Conservation (phyloP, 352 stramenopile species). For the Phytophthora multivora region DNA sequence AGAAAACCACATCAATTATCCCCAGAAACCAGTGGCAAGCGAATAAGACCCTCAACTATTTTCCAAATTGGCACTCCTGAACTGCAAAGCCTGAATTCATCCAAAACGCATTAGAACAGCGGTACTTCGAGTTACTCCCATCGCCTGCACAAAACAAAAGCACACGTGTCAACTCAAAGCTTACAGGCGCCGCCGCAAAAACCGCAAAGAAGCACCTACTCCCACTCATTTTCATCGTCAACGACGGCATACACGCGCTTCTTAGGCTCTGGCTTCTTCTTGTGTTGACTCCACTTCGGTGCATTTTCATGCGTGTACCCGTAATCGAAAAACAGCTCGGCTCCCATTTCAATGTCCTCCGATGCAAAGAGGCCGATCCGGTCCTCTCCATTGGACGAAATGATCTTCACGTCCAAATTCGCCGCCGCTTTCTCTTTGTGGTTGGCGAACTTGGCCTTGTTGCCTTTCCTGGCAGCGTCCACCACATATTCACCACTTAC, state of each 20-base stretch:
- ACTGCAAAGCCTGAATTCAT: too few species aligned
- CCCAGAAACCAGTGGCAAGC: background rate
- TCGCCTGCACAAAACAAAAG: conserved; percentile 17
- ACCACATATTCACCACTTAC: conserved; percentile 91
- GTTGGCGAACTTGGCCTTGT: conserved; percentile 95
- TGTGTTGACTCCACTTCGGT: conserved; percentile 62
- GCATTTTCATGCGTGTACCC: conserved; percentile 70
- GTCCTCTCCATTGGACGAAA: conserved; percentile 89
- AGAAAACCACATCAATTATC: background rate
- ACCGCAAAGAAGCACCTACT: conserved; percentile 26
- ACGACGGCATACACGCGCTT: conserved; percentile 26
- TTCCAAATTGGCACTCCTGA: too few species aligned
- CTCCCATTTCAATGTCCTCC: conserved; percentile 84
- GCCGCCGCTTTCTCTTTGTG: conserved; percentile 57
- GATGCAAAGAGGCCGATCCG: conserved; percentile 92
- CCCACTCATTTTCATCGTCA: conserved; percentile 46
- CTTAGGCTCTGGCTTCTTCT: conserved; percentile 7
- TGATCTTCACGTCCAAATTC: conserved; percentile 87
- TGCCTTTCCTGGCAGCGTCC: conserved; percentile 92
- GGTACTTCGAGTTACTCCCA: conserved; percentile 14
- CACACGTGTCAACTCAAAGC: conserved; percentile 6
- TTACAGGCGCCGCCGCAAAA: background rate
- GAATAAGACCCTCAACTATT: too few species aligned
- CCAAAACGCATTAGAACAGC: background rate
- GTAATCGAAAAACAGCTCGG: conserved; percentile 84